These are phyloP conservation scores for Entomortierella parvispora DNA, from an alignment of 192 early-diverging fungal species.

Conservation along the genomic window DNA sequence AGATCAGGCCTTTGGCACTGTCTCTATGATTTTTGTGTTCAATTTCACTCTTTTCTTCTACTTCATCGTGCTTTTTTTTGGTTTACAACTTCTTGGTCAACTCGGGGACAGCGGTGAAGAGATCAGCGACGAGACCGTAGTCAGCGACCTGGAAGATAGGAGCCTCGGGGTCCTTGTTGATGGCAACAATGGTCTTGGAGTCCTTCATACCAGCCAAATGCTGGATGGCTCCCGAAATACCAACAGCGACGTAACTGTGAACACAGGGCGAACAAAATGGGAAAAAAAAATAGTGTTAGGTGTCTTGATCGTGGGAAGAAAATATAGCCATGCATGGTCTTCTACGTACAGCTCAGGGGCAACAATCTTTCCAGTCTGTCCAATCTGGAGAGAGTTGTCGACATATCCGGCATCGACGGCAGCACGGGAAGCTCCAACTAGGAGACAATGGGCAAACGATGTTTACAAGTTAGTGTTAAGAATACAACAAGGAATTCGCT, in stretches of 20 bases:
- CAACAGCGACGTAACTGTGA: conserved; percentile 94
- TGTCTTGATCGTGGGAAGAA: conserved; percentile 1
- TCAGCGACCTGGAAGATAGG: conserved; percentile 99
- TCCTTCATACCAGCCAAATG: conserved; percentile 99
- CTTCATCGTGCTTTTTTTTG: neutral
- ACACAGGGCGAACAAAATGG: too few species aligned
- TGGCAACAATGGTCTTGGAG: conserved; percentile 97
- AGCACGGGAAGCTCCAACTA: conserved; percentile 97
- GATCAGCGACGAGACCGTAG: conserved; percentile 94
- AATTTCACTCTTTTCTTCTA: neutral
- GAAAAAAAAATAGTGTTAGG: neutral
- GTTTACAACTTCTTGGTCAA: conserved; percentile 87
- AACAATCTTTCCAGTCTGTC: conserved; percentile 98
- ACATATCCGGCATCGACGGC: conserved; percentile 98
- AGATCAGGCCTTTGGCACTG: too few species aligned
- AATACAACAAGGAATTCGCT: neutral
- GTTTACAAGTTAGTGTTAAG: too few species aligned
- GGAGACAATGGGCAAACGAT: too few species aligned
- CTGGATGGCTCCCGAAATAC: conserved; percentile 97
- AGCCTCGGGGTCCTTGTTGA: conserved; percentile 98
- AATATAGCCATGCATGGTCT: neutral
- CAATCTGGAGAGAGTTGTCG: conserved; percentile 96
- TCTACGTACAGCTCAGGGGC: conserved; percentile 80
- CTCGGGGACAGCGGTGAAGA: conserved; percentile 94
- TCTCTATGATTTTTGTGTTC: neutral